phyloP scores from a whole-genome alignment of 2,329 filamentous ascomycete species.

The Periconia macrospinosa region DNA sequence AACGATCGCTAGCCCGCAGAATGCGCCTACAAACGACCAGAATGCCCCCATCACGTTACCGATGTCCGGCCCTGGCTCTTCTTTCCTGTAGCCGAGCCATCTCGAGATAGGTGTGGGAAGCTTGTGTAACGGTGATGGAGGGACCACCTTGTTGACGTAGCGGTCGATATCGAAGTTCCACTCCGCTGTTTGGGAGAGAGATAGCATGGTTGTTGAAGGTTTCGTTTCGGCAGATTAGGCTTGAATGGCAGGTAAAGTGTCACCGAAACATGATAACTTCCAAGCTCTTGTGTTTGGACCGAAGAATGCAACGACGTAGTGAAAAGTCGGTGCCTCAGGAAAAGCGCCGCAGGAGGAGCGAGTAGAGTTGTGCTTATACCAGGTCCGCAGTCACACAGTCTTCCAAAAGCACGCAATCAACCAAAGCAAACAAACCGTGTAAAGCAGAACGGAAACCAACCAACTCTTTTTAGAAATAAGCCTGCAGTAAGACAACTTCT shows the following conservation, averaged over 20 bases:
- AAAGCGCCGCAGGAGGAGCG: too few species aligned
- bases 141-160: constrained; percentile 72
- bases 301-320: neutral
- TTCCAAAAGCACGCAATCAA: too few species aligned
- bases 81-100: constrained; percentile 58
- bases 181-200: constrained; percentile 14
- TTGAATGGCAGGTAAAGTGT: neutral
- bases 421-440: too few species aligned
- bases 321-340: too few species aligned
- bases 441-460: too few species aligned
- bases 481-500: too few species aligned
- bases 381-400: too few species aligned
- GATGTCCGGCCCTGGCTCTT: constrained; percentile 42
- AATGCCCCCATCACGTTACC: constrained; percentile 46
- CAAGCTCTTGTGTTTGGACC: neutral
- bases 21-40: constrained; percentile 48
- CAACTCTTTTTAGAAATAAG: too few species aligned
- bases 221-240: neutral
- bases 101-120: constrained; percentile 68
- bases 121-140: constrained; percentile 63
- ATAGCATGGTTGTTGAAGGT: constrained; percentile 7
- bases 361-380: too few species aligned
- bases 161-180: constrained; percentile 73
- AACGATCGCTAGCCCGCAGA: constrained; percentile 48
- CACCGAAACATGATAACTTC: neutral